phyloP scores from a whole-genome alignment of 2,329 filamentous ascomycete genomes.

The Dothidotthia symphoricarpi region DNA sequence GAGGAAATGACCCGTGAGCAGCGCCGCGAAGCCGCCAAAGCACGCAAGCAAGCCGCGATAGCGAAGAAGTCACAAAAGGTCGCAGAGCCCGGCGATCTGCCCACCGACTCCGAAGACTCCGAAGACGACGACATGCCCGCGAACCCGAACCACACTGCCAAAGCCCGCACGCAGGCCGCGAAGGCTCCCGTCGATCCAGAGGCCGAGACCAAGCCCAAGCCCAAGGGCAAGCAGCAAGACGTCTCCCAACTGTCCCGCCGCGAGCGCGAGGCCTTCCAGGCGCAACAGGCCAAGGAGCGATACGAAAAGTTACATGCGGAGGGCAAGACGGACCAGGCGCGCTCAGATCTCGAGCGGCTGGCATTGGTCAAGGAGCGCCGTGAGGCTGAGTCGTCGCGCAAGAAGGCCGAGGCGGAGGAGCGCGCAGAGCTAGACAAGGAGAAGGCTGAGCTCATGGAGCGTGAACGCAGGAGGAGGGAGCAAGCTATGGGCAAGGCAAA shows the following conservation, averaged over 20 bases:
- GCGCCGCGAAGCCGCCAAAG: constrained; percentile 82
- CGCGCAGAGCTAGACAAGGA: constrained; percentile 56
- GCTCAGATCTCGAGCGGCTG: constrained; percentile 81
- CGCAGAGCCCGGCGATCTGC: constrained; percentile 82
- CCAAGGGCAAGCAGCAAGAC: constrained; percentile 57
- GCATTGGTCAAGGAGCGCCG: constrained; percentile 80
- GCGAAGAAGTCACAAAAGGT: constrained; percentile 68
- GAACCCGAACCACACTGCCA: constrained; percentile 81
- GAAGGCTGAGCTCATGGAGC: constrained; percentile 50
- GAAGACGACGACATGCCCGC: constrained; percentile 69
- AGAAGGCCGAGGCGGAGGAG: constrained; percentile 64
- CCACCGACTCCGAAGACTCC: constrained; percentile 65
- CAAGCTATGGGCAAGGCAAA: constrained; percentile 49
- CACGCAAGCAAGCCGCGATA: constrained; percentile 85
- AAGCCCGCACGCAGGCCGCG: constrained; percentile 66
- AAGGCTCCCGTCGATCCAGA: constrained; percentile 45
- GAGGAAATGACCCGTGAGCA: constrained; percentile 77
- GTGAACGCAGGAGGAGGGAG: constrained; percentile 50
- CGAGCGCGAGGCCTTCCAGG: constrained; percentile 78
- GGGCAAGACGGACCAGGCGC: constrained; percentile 95
- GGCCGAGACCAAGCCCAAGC: constrained; percentile 50
- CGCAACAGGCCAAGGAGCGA: constrained; percentile 81
- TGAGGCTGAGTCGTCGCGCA: constrained; percentile 76
- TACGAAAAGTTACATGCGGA: constrained; percentile 90
- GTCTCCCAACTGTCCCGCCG: constrained; percentile 61